phyloP scores from a whole-genome alignment of 306 rosid species.

The Hippophae tibetana region DNA sequence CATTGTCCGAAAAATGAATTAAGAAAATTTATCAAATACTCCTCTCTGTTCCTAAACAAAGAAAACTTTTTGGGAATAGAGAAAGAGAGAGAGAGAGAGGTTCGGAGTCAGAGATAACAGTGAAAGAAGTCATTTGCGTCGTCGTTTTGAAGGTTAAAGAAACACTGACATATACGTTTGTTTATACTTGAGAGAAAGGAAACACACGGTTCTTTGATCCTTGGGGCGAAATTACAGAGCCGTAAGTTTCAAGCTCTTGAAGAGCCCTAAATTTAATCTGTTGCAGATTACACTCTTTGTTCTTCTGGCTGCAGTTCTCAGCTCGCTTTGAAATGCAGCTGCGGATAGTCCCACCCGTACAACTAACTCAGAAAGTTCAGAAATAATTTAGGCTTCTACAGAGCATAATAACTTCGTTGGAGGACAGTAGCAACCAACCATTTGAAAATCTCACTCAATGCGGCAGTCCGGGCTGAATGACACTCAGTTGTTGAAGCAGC shows the following conservation, averaged over 20 bases:
- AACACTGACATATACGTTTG: neutral
- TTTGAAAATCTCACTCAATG: constrained; percentile 30
- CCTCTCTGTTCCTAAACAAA: neutral
- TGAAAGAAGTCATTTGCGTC: constrained; percentile 19
- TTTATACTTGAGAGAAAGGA: neutral
- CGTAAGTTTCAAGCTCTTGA: constrained; percentile 12
- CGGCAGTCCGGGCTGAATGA: constrained; percentile 48
- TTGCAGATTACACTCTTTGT: constrained; percentile 22
- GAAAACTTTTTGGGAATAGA: neutral
- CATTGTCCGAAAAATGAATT: constrained; percentile 19
- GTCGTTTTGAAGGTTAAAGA: constrained; percentile 14
- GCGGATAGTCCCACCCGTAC: constrained; percentile 55
- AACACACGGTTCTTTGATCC: constrained; percentile 1
- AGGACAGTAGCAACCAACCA: constrained; percentile 30
- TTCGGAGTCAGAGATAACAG: constrained; percentile 5
- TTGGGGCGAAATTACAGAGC: constrained; percentile 6
- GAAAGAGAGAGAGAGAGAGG: neutral
- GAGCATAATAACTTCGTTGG: constrained; percentile 36
- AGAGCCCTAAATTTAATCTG: constrained; percentile 16
- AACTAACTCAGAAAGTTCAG: constrained; percentile 51
- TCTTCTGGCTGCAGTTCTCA: constrained; percentile 6
- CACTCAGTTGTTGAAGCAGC: constrained; percentile 43
- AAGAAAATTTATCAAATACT: constrained; percentile 5
- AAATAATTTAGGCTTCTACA: constrained; percentile 41
- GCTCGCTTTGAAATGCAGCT: constrained; percentile 26